phyloP scores from a whole-genome alignment of 306 rosid genomes.

The Rubus parviflorus region DNA sequence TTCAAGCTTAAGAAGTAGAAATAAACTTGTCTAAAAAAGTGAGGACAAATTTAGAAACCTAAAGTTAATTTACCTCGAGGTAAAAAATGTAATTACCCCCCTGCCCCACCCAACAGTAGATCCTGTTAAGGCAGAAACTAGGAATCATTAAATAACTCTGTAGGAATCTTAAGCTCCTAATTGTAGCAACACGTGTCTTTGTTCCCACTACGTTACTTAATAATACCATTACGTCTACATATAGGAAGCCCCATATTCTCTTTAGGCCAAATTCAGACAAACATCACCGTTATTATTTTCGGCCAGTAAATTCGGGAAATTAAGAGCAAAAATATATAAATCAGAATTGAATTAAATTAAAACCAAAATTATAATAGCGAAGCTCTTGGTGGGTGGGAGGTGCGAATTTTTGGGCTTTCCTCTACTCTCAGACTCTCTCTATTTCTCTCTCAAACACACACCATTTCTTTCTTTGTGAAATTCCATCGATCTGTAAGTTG shows the following conservation, averaged over 20 bases:
- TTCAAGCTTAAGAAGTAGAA: no score
- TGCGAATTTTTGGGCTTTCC: slow-evolving; percentile 55
- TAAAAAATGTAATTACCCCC: background rate
- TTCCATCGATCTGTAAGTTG: slow-evolving; percentile 45
- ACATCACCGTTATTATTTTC: background rate
- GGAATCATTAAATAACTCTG: no score
- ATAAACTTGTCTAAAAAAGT: no score
- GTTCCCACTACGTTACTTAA: background rate
- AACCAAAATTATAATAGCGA: background rate
- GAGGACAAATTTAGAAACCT: background rate
- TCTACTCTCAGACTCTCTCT: slow-evolving; percentile 22
- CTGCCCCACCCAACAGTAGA: background rate
- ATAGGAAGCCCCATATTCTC: background rate
- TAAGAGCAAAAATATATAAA: no score
- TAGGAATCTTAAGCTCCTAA: background rate
- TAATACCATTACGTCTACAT: background rate
- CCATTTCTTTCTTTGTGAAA: slow-evolving; percentile 13
- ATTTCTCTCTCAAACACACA: background rate
- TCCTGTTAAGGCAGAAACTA: background rate
- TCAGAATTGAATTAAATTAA: no score
- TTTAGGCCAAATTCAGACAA: background rate
- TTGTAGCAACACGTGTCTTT: background rate
- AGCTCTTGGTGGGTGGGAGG: slow-evolving; percentile 46
- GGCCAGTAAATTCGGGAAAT: background rate
- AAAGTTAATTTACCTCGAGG: background rate